These are phyloP conservation scores for Colletotrichum horii DNA, from an alignment of 2,329 filamentous ascomycete species.

Conservation along the genomic window DNA sequence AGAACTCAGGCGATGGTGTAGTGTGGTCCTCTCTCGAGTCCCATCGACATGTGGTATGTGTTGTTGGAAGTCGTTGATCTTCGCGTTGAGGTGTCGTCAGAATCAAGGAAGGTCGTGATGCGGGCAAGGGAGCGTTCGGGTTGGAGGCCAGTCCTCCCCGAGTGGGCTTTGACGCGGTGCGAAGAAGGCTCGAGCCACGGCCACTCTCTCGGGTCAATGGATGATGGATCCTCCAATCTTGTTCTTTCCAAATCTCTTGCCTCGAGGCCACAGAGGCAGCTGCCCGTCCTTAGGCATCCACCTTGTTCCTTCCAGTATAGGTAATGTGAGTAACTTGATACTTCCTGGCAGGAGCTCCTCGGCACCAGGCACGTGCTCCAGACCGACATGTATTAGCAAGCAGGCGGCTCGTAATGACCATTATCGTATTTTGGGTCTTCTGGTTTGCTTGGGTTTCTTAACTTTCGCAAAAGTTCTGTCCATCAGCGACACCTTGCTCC, in stretches of 20 bases:
- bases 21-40: not conserved
- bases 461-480: not conserved
- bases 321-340: not conserved
- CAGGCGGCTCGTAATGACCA: not conserved
- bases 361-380: not conserved
- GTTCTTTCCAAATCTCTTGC: not conserved
- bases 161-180: not conserved
- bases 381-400: not conserved
- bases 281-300: not conserved
- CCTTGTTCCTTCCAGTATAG: not conserved
- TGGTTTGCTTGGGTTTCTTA: not conserved
- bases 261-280: not conserved
- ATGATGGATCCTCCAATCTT: not conserved
- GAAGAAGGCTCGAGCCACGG: not conserved
- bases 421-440: not conserved
- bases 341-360: not conserved
- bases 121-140: not conserved
- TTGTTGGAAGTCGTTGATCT: not conserved
- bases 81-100: not conserved
- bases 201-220: not conserved
- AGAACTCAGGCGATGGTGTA: not conserved
- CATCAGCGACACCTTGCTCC: not conserved
- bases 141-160: not conserved
- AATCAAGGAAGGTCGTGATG: not conserved
- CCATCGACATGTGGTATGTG: not conserved